phyloP scores from a whole-genome alignment of 202 grass and related monocot species.

The Carex arenaria region DNA sequence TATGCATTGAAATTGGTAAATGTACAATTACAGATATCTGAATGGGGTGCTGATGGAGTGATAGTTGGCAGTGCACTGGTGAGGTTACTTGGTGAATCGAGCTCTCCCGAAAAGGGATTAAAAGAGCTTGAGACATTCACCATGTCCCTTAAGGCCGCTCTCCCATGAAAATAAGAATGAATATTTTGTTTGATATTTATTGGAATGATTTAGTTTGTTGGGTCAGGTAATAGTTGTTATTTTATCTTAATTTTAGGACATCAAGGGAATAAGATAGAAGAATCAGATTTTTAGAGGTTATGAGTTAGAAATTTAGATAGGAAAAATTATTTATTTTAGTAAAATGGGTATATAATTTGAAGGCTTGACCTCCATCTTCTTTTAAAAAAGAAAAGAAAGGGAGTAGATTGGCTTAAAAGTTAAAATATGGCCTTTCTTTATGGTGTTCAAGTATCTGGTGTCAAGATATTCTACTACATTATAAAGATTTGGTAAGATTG shows the following conservation, averaged over 20 bases:
- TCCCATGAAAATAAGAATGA: conserved; percentile 39
- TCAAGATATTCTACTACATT: too few relatives aligned
- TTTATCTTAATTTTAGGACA: background rate
- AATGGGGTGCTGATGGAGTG: conserved; percentile 89
- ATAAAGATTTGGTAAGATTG: too few relatives aligned
- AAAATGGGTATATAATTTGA: too few relatives aligned
- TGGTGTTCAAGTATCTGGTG: too few relatives aligned
- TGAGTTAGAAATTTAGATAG: too few relatives aligned
- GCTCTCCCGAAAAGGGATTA: conserved; percentile 75
- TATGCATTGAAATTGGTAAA: background rate
- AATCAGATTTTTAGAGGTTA: too few relatives aligned
- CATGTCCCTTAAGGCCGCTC: conserved; percentile 57
- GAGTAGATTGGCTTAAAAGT: too few relatives aligned
- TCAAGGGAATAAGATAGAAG: background rate
- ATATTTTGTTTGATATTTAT: background rate
- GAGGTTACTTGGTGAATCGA: conserved; percentile 55
- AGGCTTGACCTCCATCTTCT: too few relatives aligned
- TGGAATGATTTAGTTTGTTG: conserved; percentile 21
- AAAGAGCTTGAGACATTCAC: conserved; percentile 70
- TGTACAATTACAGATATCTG: conserved; percentile 37
- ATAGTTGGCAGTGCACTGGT: conserved; percentile 86
- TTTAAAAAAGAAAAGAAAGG: too few relatives aligned
- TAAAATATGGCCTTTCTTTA: too few relatives aligned
- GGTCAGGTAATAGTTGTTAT: background rate
- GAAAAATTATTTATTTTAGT: too few relatives aligned